Base-by-base conservation (phyloP, 2,329 filamentous ascomycete species). In the Penicillium aurantiogriseum region DNA sequence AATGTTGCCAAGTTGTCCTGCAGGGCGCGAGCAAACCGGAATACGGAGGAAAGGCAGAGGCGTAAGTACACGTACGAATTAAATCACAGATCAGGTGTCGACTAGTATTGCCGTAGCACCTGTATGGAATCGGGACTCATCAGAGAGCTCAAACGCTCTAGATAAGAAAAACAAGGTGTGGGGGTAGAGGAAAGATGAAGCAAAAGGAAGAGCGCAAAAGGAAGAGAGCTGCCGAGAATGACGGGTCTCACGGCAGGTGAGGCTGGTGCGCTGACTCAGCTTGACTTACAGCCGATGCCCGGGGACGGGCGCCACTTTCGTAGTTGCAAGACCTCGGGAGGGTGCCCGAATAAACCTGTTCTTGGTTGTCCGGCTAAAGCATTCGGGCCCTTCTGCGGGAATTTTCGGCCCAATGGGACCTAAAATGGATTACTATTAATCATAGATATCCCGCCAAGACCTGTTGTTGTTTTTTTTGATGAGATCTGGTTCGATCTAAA, bases 61-160 rank as follows among this genome's bases (percentile, higher is more conserved):
- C 46, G 57, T 45, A 62, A 58, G 57, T 64, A 67, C 59, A 51
- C 50, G 36, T 54, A 58, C 54, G 46, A 42, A 51, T 62, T 54
- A 56, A 59, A 59, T 49, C 45, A 48, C 59, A 66, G 64, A 64
- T 65, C 71, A 74, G 72, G 72, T 74, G 71, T 74, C 71, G 72
- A 74, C 72, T 73, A 73, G 57, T 63, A 67, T 68, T 74, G 72
- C 72, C 71, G 72, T 73, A 73, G 65, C 72, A 74, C 72, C 72
- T 74, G 72, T 65, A 64, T 64, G 63, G 52, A 69, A 66, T 66
- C 68, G 63, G 67, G 64, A 74, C 69, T 73, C 72, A 74, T 74
- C 69, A 74, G 72, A 74, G 70, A 74, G 72, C 69, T 63, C 54
- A 68, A 67, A 62, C 66, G 67, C 70, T 71, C 69, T 71, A 62